A percentile compares a stretch with the other conserved stretches of the same genome.
Conservation (phyloP, 768 basidiomycete genomes). For the Imleria badia region DNA sequence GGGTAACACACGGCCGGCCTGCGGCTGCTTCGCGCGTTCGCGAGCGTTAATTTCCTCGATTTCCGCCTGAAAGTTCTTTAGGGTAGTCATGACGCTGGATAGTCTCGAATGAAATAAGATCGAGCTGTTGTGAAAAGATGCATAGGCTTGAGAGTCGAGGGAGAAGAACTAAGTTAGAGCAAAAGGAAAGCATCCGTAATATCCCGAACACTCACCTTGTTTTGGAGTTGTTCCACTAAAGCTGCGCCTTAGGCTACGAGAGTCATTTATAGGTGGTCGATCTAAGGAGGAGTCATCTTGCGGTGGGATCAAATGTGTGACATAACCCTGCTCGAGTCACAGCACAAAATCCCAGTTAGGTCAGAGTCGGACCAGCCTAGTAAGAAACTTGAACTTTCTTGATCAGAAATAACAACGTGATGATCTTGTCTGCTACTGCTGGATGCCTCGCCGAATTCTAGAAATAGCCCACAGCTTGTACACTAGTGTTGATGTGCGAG, state of each 20-base stretch:
- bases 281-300: slow-evolving; percentile 9
- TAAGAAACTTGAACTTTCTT: no score
- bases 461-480: no score
- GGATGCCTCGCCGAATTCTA: no score
- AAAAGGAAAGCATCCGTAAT: not conserved
- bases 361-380: no score
- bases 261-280: not conserved
- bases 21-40: slow-evolving; percentile 60
- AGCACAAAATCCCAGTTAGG: no score
- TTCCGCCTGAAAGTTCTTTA: slow-evolving; percentile 56
- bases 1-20: slow-evolving; percentile 16
- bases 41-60: slow-evolving; percentile 75
- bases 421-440: no score
- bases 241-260: not conserved
- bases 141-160: slow-evolving; percentile 15
- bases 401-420: no score
- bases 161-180: not conserved
- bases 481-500: no score
- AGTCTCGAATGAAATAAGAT: not conserved
- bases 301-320: no score
- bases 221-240: not conserved
- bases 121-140: slow-evolving; percentile 1
- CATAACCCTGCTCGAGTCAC: no score
- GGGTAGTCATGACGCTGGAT: slow-evolving; percentile 27
- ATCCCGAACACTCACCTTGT: slow-evolving; percentile 1